phyloP scores from a whole-genome alignment of 768 basidiomycete genomes.

The Suillus subluteus region DNA sequence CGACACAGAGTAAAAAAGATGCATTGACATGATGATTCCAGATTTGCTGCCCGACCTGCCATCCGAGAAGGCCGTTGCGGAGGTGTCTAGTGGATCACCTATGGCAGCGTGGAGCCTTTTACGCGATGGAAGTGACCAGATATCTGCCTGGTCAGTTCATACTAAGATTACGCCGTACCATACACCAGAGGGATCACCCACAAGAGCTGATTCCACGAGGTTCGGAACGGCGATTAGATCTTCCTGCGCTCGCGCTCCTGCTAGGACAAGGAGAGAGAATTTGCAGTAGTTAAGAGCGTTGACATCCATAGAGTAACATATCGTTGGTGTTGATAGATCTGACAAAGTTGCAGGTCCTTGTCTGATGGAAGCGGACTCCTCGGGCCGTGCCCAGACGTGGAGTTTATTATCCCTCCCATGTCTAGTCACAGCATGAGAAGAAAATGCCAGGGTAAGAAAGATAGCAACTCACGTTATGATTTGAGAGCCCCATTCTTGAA shows the following conservation, averaged over 20 bases:
- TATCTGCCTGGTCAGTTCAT: constrained; percentile 63
- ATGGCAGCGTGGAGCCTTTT: constrained; percentile 84
- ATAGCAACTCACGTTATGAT: constrained; percentile 56
- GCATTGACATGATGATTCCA: constrained; percentile 90
- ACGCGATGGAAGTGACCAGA: constrained; percentile 77
- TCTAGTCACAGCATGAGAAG: constrained; percentile 37
- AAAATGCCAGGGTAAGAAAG: neutral
- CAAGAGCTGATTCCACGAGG: constrained; percentile 84
- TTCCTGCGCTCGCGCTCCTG: constrained; percentile 17
- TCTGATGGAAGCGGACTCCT: constrained; percentile 48
- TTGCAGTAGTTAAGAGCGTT: constrained; percentile 95
- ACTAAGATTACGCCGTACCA: constrained; percentile 6
- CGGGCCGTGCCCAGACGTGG: constrained; percentile 67
- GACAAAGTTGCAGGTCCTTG: constrained; percentile 59
- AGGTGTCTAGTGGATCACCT: constrained; percentile 54
- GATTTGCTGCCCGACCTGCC: constrained; percentile 58
- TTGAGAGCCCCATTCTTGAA: constrained; percentile 70
- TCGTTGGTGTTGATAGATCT: constrained; percentile 49
- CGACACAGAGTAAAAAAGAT: constrained; percentile 51
- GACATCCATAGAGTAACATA: constrained; percentile 78
- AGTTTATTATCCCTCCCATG: constrained; percentile 88
- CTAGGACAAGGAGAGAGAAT: constrained; percentile 64
- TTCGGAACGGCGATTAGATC: constrained; percentile 85
- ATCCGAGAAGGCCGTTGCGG: constrained; percentile 33
- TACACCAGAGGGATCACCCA: constrained; percentile 34